These are phyloP conservation scores for Chernovozyma sophiae-reginae DNA, from an alignment of 1,139 yeast species.

Conservation along the genomic window DNA sequence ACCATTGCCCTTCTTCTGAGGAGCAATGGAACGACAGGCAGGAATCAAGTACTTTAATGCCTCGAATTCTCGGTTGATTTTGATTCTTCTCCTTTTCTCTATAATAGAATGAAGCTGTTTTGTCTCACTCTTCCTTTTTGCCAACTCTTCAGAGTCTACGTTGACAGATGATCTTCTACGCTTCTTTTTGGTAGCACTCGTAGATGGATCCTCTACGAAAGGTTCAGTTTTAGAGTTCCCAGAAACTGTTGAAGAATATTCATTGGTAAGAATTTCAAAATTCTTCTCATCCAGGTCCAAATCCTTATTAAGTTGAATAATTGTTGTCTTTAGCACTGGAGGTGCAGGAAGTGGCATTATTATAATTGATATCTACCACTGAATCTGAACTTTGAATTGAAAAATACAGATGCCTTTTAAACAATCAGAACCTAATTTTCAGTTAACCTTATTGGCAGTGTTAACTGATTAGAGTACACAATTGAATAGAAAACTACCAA, in stretches of 20 bases:
- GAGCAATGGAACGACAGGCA: constrained; percentile 54
- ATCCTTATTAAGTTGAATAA: constrained; percentile 54
- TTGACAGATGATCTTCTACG: constrained; percentile 45
- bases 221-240: constrained; percentile 1
- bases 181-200: constrained; percentile 29
- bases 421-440: no score
- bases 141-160: constrained; percentile 50
- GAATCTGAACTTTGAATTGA: constrained; percentile 10
- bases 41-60: constrained; percentile 76
- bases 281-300: constrained; percentile 39
- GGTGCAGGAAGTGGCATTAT: constrained; percentile 39
- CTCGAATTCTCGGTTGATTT: constrained; percentile 79
- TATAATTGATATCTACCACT: no score
- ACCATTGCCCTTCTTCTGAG: constrained; percentile 5
- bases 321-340: constrained; percentile 59
- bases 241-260: constrained; percentile 14
- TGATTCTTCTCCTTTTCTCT: constrained; percentile 73
- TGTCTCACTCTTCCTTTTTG: constrained; percentile 53
- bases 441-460: no score
- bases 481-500: no score
- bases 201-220: constrained; percentile 6
- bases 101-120: constrained; percentile 70
- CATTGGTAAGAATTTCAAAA: constrained; percentile 41
- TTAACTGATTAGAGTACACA: no score
- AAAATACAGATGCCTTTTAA: no score